Evolutionary conservation across 352 stramenopile species (phyloP), one percentile per base, ranked within the genome.

Genomic region (Phytophthora palmivora): DNA sequence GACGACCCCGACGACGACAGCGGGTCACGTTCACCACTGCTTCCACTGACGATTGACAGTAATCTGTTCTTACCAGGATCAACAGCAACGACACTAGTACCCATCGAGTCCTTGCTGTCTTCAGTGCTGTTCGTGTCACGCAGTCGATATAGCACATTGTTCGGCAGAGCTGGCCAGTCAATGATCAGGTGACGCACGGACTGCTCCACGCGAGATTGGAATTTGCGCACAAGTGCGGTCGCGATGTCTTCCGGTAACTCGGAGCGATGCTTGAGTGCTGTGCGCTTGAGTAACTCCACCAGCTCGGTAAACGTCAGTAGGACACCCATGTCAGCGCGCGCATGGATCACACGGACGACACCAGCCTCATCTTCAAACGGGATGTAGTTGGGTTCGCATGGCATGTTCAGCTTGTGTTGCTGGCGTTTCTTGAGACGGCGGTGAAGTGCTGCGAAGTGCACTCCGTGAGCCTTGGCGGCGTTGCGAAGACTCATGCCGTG

Each of bases 291-390:
- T 18, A 94, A 49, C n/a, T 91, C 76, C 22, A 80, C 76, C 41
- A 92, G 56, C 26, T 94, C 82, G 0, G 82, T 82, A 42, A 87
- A 89, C 8, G 63, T 84, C 78, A 92, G 84, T 24, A 89, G 52
- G 9, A 94, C 67, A 11, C 85, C 82, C 21, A 92, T 70, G n/a
- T 90, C 79, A 9, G 82, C 82, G 7, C 81, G 81, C 6, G 85
- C 77, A 34, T 85, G 74, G 24, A 92, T 84, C 6, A 94, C 84
- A 32, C 82, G 79, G 28, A 94, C 73, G 14, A 92, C 70, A 0
- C 81, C 81, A 26, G 77, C 74, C 64, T 89, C 82, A 55, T 94
- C 85, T 43, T 89, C 82, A 11, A 84, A 83, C 7, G 78, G 72
- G 19, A 90, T 85, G 46, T 89, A 91, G 18, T 81, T 74, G 44